A percentile compares a stretch with the other conserved stretches of the same genome.
These are phyloP conservation scores for Nitzschia sp. DNA, from an alignment of 108 stramenopile species.

Conservation along the genomic window DNA sequence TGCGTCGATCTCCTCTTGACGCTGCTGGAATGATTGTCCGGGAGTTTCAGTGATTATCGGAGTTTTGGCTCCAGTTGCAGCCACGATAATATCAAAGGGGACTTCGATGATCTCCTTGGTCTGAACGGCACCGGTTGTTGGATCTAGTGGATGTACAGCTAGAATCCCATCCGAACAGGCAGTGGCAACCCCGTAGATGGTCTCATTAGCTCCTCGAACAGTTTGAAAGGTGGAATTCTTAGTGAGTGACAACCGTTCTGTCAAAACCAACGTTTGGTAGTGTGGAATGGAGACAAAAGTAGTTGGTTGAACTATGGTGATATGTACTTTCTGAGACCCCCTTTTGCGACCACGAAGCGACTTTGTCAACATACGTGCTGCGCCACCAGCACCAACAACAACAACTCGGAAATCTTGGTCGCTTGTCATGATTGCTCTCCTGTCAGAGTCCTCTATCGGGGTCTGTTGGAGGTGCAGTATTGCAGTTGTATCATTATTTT, in stretches of 20 bases:
- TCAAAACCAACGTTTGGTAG: conserved; percentile 12
- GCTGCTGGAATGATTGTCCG: neutral
- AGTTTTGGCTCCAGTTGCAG: conserved; percentile 1
- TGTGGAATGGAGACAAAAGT: conserved; percentile 1
- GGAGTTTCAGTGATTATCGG: conserved; percentile 10
- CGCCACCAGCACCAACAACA: conserved; percentile 9
- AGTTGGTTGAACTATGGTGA: conserved; percentile 10
- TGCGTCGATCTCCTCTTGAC: conserved; percentile 8
- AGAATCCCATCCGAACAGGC: conserved; percentile 4
- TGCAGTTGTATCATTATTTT: neutral
- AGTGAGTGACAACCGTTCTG: neutral
- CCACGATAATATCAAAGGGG: conserved; percentile 4
- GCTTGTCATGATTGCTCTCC: neutral
- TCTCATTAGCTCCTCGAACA: neutral
- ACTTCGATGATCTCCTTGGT: neutral
- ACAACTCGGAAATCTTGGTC: neutral
- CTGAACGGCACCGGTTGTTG: neutral
- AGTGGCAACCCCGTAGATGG: neutral
- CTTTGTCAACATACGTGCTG: conserved; percentile 3
- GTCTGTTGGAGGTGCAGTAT: neutral
- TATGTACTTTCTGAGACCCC: neutral
- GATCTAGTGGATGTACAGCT: conserved; percentile 2
- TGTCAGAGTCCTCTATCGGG: neutral
- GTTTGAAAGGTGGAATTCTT: neutral
- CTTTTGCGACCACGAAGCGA: neutral